Evolutionary conservation across 2,329 filamentous ascomycete genomes (phyloP), one percentile per base, ranked within the genome.

Genomic region (Fusarium compactum): DNA sequence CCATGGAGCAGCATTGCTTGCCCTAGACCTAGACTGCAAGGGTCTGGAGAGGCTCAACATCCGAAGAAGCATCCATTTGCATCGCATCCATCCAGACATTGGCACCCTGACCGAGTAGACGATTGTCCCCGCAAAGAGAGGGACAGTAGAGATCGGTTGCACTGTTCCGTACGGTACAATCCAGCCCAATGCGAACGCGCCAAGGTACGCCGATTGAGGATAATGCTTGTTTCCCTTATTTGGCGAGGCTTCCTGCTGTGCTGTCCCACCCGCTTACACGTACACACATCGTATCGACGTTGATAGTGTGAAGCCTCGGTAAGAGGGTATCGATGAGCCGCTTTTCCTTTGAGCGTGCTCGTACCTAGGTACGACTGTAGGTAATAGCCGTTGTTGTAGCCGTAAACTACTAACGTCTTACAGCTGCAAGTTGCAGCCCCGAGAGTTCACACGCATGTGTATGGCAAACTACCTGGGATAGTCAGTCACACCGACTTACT

Each of bases 401-500:
- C 22, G 30, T 27, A 27, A 14, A 24, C 22, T 52, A 40, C 22
- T 34, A 25, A 22, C 30, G 34, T 25, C 18, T 24, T 38, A 40
- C 62, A 58, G 69, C 67, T 71, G 73, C 71, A 73, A 72, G 34
- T 38, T n/a, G 34, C 34, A 38, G 67, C 62, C 45, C 62, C 53
- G 46, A 65, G 58, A 60, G 62, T 67, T 74, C 69, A 75, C 56
- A 65, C 69, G 65, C 73, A 45, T 60, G 45, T 55, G 58, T 38
- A 73, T 61, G 62, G 52, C 52, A 58, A 56, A 58, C 56, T 58
- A 52, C 32, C 32, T 34, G 32, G 61, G 70, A 56, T 63, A 57
- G 32, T 18, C 47, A 34, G 67, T 75, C 73, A 75, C 73, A 75
- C 73, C 73, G 73, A 75, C 73, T 75, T 69, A 50, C 70, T 47